Conservation (phyloP, 2,329 filamentous ascomycete genomes). For the Akanthomyces uredinophilus region DNA sequence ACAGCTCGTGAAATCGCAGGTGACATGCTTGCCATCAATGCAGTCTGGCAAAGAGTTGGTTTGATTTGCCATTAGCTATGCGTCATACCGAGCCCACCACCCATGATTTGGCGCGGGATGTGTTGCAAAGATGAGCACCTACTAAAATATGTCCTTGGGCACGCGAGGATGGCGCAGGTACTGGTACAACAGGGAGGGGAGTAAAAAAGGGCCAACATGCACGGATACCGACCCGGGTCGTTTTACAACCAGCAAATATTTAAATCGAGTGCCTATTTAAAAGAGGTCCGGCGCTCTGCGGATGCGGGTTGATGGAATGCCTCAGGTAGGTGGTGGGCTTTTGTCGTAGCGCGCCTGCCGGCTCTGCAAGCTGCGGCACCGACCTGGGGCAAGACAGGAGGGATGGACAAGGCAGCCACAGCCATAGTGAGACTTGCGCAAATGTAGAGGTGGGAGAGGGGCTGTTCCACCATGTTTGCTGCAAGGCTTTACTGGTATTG, state of each 20-base stretch:
- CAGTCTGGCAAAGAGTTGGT: neutral
- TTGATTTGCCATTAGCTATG: neutral
- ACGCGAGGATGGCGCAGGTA: neutral
- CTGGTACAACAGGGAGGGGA: neutral
- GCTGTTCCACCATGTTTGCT: neutral
- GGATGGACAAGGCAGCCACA: neutral
- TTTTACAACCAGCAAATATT: neutral
- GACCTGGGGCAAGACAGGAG: neutral
- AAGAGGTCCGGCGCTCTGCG: neutral
- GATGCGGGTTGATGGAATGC: neutral
- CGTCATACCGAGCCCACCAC: slow-evolving; percentile 11
- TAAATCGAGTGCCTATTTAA: neutral
- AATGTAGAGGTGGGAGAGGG: neutral
- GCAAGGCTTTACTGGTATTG: neutral
- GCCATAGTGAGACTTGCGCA: neutral
- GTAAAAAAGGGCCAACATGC: neutral
- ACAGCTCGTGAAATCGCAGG: no score
- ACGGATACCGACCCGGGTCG: no score
- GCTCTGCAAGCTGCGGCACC: neutral
- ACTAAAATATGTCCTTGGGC: neutral
- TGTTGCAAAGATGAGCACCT: neutral
- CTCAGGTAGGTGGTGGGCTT: no score
- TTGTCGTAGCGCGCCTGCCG: neutral
- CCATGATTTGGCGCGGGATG: neutral
- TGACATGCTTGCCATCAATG: neutral